phyloP scores from a whole-genome alignment of 768 basidiomycete genomes.

The Suillus clintonianus region DNA sequence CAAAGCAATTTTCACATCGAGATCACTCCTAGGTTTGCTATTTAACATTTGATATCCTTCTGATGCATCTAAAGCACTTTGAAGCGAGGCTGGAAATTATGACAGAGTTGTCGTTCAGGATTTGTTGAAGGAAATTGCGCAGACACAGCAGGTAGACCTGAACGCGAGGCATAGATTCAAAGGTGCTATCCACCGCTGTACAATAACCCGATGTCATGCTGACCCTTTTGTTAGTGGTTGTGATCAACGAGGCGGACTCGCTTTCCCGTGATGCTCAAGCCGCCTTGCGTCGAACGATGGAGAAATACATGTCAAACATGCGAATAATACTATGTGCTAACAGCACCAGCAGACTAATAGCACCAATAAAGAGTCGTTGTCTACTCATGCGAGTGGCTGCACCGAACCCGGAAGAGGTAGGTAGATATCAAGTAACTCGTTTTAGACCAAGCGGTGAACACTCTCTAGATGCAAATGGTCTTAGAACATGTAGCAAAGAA shows the following conservation, averaged over 20 bases:
- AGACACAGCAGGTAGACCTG: conserved; percentile 97
- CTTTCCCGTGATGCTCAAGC: conserved; percentile 96
- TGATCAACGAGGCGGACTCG: conserved; percentile 97
- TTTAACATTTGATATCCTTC: neutral
- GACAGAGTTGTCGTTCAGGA: conserved; percentile 97
- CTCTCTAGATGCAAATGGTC: conserved; percentile 73
- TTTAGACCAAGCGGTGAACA: conserved; percentile 4
- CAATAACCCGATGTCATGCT: conserved; percentile 5
- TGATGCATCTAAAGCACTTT: conserved; percentile 1
- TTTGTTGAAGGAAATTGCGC: conserved; percentile 95
- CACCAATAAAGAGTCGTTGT: conserved; percentile 95
- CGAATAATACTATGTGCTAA: conserved; percentile 96
- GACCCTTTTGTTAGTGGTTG: conserved; percentile 63
- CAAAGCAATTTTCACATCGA: conserved; percentile 98
- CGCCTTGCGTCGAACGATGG: conserved; percentile 96
- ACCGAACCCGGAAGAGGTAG: conserved; percentile 75
- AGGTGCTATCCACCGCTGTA: conserved; percentile 48
- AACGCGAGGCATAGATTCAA: conserved; percentile 96
- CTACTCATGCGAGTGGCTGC: conserved; percentile 92
- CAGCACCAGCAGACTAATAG: conserved; percentile 92
- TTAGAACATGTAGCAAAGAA: conserved; percentile 77
- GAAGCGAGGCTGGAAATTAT: conserved; percentile 93
- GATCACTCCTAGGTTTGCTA: conserved; percentile 86
- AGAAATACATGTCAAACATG: conserved; percentile 98
- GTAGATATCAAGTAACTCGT: conserved; percentile 13